Conservation (phyloP, 371 early-diverging fungal species). For the Mycotypha africana region DNA sequence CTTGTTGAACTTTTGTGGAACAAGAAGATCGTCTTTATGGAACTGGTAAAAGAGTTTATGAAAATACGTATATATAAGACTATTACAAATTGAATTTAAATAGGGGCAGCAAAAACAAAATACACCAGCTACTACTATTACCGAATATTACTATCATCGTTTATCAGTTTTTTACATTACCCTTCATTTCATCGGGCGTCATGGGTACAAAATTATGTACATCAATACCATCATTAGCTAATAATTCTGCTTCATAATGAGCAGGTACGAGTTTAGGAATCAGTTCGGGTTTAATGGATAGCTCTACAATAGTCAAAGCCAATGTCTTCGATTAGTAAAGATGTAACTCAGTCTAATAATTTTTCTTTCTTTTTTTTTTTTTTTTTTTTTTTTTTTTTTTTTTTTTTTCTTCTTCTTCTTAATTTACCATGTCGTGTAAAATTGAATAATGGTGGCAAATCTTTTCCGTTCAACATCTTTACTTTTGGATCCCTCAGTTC, state of each 20-base stretch:
- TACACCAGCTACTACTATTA: too few species aligned
- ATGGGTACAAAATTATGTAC: constrained; percentile 39
- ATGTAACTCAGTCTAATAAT: too few species aligned
- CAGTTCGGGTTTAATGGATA: constrained; percentile 50
- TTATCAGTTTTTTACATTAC: not conserved
- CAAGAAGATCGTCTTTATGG: too few species aligned
- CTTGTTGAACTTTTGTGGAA: too few species aligned
- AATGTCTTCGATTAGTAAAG: not conserved
- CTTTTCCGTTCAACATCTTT: constrained; percentile 71
- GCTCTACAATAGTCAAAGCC: constrained; percentile 28
- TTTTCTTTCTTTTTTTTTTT: too few species aligned
- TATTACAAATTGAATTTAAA: too few species aligned
- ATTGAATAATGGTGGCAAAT: constrained; percentile 87
- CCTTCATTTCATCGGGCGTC: constrained; percentile 29
- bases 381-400: too few species aligned
- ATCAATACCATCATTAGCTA: constrained; percentile 43
- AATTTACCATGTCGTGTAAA: constrained; percentile 75
- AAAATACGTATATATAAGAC: too few species aligned
- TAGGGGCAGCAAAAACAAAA: too few species aligned
- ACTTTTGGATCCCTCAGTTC: constrained; percentile 85
- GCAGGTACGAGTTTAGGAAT: constrained; percentile 56
- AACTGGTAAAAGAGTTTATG: too few species aligned
- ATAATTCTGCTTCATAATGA: constrained; percentile 48
- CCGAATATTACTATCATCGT: too few species aligned
- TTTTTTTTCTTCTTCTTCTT: too few species aligned